A percentile compares a stretch with the other conserved stretches of the same genome.
phyloP scores from a whole-genome alignment of 495 filamentous ascomycete species.

The Hypoxylon lienhwacheense region DNA sequence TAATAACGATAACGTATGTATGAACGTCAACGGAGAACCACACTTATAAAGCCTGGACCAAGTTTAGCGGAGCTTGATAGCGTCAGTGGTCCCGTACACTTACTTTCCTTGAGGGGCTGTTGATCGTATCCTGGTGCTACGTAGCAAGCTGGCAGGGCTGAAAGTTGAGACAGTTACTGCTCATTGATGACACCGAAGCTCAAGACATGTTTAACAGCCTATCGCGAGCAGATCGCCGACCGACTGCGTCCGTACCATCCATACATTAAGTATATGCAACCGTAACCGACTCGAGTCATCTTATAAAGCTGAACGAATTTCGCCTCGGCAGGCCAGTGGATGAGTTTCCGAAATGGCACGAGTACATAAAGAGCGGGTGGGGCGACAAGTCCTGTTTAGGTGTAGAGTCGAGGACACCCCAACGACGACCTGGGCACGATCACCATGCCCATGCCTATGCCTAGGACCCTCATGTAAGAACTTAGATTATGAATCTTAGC shows the following conservation, averaged over 20 bases:
- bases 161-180: constrained; percentile 17
- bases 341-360: constrained; percentile 13
- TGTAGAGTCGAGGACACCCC: not conserved
- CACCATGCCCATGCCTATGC: too few species aligned
- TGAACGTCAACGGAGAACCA: constrained; percentile 4
- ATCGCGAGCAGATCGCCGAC: constrained; percentile 7
- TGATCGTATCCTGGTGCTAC: constrained; percentile 12
- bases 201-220: constrained; percentile 8
- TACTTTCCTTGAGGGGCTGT: constrained; percentile 5
- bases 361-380: constrained; percentile 19
- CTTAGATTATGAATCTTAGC: constrained; percentile 28
- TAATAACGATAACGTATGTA: constrained; percentile 3
- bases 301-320: constrained; percentile 9
- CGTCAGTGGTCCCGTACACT: constrained; percentile 3
- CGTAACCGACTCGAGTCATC: constrained; percentile 14
- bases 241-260: constrained; percentile 3
- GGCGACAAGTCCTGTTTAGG: constrained; percentile 9
- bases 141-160: constrained; percentile 17
- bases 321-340: constrained; percentile 21
- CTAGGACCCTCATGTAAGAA: constrained; percentile 34
- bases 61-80: constrained; percentile 26
- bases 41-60: constrained; percentile 23
- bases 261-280: constrained; percentile 7
- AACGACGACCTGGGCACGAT: too few species aligned
- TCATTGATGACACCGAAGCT: constrained; percentile 17